Conservation (phyloP, 2,329 filamentous ascomycete species). For the Pestalotiopsis sp. region DNA sequence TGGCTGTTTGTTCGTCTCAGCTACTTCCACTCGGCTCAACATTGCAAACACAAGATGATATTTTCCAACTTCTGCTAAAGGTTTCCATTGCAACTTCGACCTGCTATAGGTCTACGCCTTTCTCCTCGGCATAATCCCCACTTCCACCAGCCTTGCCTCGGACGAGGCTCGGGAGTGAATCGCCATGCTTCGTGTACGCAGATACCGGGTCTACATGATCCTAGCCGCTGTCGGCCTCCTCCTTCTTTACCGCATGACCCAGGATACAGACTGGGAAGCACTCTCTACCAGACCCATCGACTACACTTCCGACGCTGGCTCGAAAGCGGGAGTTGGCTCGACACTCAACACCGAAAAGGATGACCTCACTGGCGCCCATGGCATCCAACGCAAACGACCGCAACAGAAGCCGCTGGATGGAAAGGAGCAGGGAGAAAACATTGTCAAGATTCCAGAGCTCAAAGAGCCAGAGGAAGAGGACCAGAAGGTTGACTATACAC, state of each 20-base stretch:
- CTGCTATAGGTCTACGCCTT: neutral
- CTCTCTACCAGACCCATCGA: constrained; percentile 28
- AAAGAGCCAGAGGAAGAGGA: constrained; percentile 21
- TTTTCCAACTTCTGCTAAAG: neutral
- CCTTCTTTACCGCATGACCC: constrained; percentile 51
- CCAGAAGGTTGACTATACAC: constrained; percentile 16
- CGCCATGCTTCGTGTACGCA: constrained; percentile 49
- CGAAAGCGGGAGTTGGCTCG: neutral
- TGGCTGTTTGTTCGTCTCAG: neutral
- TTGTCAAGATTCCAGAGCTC: constrained; percentile 25
- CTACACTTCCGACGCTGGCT: constrained; percentile 13
- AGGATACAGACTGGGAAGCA: constrained; percentile 37
- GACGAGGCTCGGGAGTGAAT: neutral
- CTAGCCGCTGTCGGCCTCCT: constrained; percentile 45
- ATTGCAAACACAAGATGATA: neutral
- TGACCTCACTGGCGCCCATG: constrained; percentile 6
- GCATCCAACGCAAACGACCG: constrained; percentile 8
- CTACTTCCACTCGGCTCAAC: neutral
- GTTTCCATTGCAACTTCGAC: neutral
- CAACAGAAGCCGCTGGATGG: constrained; percentile 12
- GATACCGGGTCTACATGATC: constrained; percentile 48
- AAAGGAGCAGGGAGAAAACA: constrained; percentile 17
- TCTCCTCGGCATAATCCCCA: neutral
- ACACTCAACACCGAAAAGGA: neutral
- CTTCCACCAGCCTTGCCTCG: neutral